Base-by-base conservation (phyloP, 192 early-diverging fungal species). In the Coemansia sp. region DNA sequence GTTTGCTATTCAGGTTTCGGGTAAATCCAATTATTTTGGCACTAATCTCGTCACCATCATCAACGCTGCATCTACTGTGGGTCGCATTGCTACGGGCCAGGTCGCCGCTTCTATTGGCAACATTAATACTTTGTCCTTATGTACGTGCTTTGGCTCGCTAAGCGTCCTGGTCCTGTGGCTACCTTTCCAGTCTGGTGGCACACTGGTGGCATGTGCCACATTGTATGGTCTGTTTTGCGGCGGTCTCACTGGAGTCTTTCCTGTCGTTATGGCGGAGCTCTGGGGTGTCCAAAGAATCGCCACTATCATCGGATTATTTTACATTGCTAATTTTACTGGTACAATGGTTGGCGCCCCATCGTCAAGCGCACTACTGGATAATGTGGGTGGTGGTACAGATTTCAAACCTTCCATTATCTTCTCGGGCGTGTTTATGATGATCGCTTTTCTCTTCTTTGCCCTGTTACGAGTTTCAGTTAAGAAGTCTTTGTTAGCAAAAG, bases 31-130 rank as follows among this genome's bases (percentile, higher is more conserved):
- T 3, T 63, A 59, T 0, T 81, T 85, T 11, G 89, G 84, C 19
- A 82, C 86, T 4, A 73, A 85, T 29, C 76, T 91, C 42, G 65
- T 91, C 32, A 87, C 87, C 53, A 69, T 93, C 39, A 87, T 90
- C 84, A 87, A 86, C 48, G 90, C 82, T 31, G 72, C 84, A 12
- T 89, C 88, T 17, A 87, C 89, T 3, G 48, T 88, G 0, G 87
- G 86, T 12, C 86, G 90, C 36, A 85, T 92, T 68, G 66, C 77
- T 1, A 81, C 88, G 15, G 90, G 90, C 39, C 76, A 86, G 21
- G 60, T 88, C 29, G 88, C 88, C 3, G 86, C 87, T 41, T 58
- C 53, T 2, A 29, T 85, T 7, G 91, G 91, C 25, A 87, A 87
- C 59, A 70, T 89, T 66, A 90, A 90, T 70, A 85, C 86, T 8